Conservation (phyloP, 805 yeast species). For the Metschnikowia borealis region DNA sequence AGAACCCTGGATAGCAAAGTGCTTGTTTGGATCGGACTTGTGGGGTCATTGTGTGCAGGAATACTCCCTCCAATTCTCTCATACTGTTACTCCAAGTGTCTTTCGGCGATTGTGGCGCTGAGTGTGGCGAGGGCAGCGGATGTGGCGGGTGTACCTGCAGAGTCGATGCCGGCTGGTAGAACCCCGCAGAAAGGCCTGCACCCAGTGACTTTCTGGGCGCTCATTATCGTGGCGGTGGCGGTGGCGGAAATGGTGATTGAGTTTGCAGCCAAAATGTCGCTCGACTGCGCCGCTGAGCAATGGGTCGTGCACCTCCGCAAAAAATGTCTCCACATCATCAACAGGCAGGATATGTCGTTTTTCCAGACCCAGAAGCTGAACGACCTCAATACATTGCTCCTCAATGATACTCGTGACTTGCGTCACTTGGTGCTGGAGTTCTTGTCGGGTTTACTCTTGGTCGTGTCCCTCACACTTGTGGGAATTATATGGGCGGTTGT, state of each 20-base stretch:
- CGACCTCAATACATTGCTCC: slow-evolving; percentile 58
- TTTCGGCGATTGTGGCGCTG: slow-evolving; percentile 46
- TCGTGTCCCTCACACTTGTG: slow-evolving; percentile 48
- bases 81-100: slow-evolving; percentile 64
- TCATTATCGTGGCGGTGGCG: slow-evolving; percentile 63
- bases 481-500: slow-evolving; percentile 78
- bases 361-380: slow-evolving; percentile 43
- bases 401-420: slow-evolving; percentile 81
- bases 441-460: slow-evolving; percentile 49
- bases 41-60: slow-evolving; percentile 54
- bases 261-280: slow-evolving; percentile 46
- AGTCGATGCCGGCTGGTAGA: too few relatives aligned
- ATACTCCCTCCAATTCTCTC: slow-evolving; percentile 74
- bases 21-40: slow-evolving; percentile 46
- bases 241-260: slow-evolving; percentile 55
- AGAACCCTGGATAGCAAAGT: slow-evolving; percentile 19
- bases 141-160: not conserved
- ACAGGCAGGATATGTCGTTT: slow-evolving; percentile 53
- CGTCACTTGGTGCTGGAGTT: slow-evolving; percentile 62
- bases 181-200: too few relatives aligned
- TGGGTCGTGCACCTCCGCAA: slow-evolving; percentile 60
- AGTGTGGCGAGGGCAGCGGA: slow-evolving; percentile 10
- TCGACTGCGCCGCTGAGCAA: slow-evolving; percentile 59
- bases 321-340: slow-evolving; percentile 44
- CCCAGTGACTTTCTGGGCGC: slow-evolving; percentile 47